phyloP scores from a whole-genome alignment of 1,284 basidiomycete genomes.

The Phenoliferia sp. region DNA sequence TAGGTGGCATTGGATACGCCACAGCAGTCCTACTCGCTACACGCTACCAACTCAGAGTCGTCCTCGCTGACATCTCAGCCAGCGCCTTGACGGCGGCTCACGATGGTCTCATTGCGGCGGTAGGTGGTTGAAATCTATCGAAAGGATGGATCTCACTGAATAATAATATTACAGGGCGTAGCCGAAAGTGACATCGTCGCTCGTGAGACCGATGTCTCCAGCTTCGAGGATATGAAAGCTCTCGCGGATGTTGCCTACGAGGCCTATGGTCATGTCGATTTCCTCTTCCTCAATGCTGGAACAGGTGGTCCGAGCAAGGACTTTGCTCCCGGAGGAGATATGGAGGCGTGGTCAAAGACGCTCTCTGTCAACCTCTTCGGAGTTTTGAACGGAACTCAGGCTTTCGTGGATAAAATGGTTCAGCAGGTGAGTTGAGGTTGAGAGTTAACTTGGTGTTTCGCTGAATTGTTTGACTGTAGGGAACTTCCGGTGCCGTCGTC shows the following conservation, averaged over 20 bases:
- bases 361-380: conserved; percentile 33
- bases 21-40: conserved; percentile 14
- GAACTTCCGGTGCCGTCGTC: conserved; percentile 27
- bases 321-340: conserved; percentile 11
- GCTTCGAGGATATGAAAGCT: conserved; percentile 14
- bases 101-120: not conserved
- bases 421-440: conserved; percentile 17
- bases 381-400: conserved; percentile 33
- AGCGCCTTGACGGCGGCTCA: conserved; percentile 7
- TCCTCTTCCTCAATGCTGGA: conserved; percentile 35
- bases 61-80: conserved; percentile 28
- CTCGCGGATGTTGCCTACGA: conserved; percentile 21
- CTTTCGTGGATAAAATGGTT: conserved; percentile 33
- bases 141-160: conserved; percentile 2
- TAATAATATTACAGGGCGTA: too few relatives aligned
- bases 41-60: conserved; percentile 18
- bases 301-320: conserved; percentile 6
- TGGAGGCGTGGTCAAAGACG: conserved; percentile 26
- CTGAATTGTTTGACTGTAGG: too few relatives aligned
- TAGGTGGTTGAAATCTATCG: too few relatives aligned
- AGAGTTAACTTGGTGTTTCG: not conserved
- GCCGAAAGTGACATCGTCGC: conserved; percentile 19
- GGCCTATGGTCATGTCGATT: conserved; percentile 27
- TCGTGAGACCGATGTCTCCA: conserved; percentile 24
- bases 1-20: conserved; percentile 33